phyloP scores from a whole-genome alignment of 106 monocot species.

The Dioscorea alata region DNA sequence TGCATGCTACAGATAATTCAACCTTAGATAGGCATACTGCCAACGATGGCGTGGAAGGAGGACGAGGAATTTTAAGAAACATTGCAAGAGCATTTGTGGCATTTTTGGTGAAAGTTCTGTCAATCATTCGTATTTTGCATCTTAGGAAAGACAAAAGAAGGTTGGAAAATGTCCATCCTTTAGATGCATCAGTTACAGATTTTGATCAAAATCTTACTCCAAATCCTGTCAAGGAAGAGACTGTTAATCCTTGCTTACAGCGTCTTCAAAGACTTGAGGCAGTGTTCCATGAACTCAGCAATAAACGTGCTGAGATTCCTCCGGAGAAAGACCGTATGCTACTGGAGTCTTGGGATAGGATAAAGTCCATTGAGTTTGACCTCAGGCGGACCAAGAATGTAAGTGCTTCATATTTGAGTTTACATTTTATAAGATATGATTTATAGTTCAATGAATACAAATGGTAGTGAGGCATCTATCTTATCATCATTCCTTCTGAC shows the following conservation, averaged over 20 bases:
- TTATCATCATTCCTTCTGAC: not conserved
- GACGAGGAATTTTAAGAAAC: conserved; percentile 16
- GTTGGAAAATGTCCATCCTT: conserved; percentile 16
- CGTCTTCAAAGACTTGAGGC: conserved; percentile 72
- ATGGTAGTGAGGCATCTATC: not conserved
- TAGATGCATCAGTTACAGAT: conserved; percentile 5
- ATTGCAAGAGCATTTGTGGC: conserved; percentile 30
- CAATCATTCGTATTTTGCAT: conserved; percentile 30
- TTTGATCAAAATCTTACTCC: conserved; percentile 2
- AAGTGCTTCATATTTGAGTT: conserved; percentile 3
- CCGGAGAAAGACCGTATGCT: conserved; percentile 72
- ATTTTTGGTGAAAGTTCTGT: conserved; percentile 46
- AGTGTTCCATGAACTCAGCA: conserved; percentile 43
- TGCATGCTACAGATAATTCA: too few relatives aligned
- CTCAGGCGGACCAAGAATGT: conserved; percentile 91
- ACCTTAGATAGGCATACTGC: too few relatives aligned
- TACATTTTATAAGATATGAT: not conserved
- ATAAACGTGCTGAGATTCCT: conserved; percentile 62
- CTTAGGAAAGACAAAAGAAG: conserved; percentile 19
- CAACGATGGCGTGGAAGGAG: conserved; percentile 7
- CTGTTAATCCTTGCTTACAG: conserved; percentile 57
- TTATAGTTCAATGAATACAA: too few relatives aligned
- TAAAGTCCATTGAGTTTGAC: conserved; percentile 78
- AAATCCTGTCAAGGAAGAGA: conserved; percentile 29
- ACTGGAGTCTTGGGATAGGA: conserved; percentile 87